Conservation (phyloP, 2,329 filamentous ascomycete genomes). For the Pezicula neosporulosa region DNA sequence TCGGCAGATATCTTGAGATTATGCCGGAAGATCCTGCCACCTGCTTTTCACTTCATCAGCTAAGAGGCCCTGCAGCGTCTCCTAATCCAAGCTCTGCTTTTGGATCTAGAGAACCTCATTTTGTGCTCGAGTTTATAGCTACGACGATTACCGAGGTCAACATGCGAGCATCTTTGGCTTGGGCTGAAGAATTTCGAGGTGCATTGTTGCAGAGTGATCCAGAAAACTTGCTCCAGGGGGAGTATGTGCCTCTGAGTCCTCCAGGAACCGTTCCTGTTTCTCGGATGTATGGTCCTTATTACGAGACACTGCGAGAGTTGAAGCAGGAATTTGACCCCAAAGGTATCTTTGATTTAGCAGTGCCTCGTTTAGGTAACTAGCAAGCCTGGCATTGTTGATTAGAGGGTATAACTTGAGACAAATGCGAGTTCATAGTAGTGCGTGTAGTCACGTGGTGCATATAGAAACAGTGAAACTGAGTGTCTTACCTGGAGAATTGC, state of each 20-base stretch:
- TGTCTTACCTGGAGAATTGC: too few species aligned
- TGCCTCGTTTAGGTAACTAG: conserved; percentile 23
- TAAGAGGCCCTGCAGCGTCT: conserved; percentile 18
- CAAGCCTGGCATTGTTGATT: too few species aligned
- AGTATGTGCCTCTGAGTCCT: conserved; percentile 30
- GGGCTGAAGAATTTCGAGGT: conserved; percentile 14
- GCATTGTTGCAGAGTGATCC: conserved; percentile 19
- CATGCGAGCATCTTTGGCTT: conserved; percentile 19
- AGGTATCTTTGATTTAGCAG: conserved; percentile 30
- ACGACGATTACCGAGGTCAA: conserved; percentile 18
- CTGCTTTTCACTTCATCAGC: conserved; percentile 28
- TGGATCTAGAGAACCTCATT: conserved; percentile 27
- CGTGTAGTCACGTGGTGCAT: too few species aligned
- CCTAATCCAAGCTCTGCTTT: conserved; percentile 25
- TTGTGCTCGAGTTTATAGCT: conserved; percentile 33
- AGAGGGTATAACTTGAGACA: too few species aligned
- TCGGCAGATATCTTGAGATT: conserved; percentile 7
- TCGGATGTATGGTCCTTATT: conserved; percentile 28
- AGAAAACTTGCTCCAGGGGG: conserved; percentile 23
- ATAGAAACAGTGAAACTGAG: too few species aligned
- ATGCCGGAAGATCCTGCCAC: conserved; percentile 23
- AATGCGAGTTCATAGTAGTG: too few species aligned
- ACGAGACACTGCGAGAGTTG: conserved; percentile 15
- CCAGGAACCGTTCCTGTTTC: conserved; percentile 17
- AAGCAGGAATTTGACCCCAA: conserved; percentile 33